Evolutionary conservation across 768 basidiomycete genomes (phyloP), one percentile per base, ranked within the genome.

Genomic region (Pulveroboletus sp.): DNA sequence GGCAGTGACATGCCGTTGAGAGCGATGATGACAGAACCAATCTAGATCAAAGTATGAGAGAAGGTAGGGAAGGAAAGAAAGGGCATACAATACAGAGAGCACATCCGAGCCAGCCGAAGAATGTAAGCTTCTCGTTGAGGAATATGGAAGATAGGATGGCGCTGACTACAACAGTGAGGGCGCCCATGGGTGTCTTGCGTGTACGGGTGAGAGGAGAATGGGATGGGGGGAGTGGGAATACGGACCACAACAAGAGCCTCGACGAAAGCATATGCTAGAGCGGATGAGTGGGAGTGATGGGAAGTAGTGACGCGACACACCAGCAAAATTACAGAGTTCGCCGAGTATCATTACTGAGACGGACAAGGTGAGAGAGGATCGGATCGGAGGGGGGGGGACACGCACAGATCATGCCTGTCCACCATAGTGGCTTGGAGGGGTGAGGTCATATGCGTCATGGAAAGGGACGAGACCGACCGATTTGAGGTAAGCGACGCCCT

Each of bases 71-170:
- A 9, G 17, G n/a, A 27, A n/a, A 39, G 5, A 30, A 24, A 13
- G 12, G 31, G 71, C 90, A 61, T 60, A 93, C 86, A 62, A 98
- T 91, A 70, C 92, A 95, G 16, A 98, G 78, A 14, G 73, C 80
- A 68, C 93, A 96, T 17, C 93, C 95, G 54, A 98, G 76, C 93
- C 94, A 97, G 42, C 96, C 95, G 64, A 99, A 98, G 70, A 97
- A 91, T 30, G 85, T 89, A 37, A 99, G 79, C 46, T 77, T 90
- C 68, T 97, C 95, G 41, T 94, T 83, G 60, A 99, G 85, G 73
- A 98, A 90, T 56, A 95, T 75, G 26, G 91, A 93, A 7, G 94
- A 94, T 16, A 97, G 73, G 29, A 95, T 87, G 43, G 94, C 93
- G 67, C 86, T 95, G 55, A 98, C 77, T 56, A 99, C 96, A 58